These are phyloP conservation scores for Somion occarium DNA, from an alignment of 1,284 basidiomycete species.

Conservation along the genomic window DNA sequence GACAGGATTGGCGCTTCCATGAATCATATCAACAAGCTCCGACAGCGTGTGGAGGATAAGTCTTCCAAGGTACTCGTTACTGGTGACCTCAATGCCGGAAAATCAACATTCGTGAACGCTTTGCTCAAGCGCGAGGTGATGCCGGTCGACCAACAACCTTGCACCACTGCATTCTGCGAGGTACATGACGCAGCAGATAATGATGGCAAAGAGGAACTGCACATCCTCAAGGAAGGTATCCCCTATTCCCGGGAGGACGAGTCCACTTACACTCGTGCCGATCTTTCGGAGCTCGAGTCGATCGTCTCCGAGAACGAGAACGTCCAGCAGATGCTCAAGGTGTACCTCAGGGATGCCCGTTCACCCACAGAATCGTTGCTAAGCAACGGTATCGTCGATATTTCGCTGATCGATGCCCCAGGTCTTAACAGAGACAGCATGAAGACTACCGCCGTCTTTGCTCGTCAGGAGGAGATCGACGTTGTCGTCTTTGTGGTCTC, in stretches of 20 bases:
- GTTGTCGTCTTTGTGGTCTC: constrained; percentile 98
- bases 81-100: constrained; percentile 98
- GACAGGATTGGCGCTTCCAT: constrained; percentile 79
- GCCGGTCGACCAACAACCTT: constrained; percentile 98
- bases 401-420: constrained; percentile 97
- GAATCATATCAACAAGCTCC: constrained; percentile 82
- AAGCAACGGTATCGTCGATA: constrained; percentile 95
- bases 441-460: constrained; percentile 95
- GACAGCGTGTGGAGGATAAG: constrained; percentile 84
- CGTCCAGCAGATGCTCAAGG: constrained; percentile 70
- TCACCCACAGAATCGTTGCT: constrained; percentile 78
- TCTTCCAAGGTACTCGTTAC: constrained; percentile 97
- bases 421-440: constrained; percentile 95
- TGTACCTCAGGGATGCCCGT: constrained; percentile 79
- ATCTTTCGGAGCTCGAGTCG: constrained; percentile 72
- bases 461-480: constrained; percentile 97
- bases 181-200: constrained; percentile 92
- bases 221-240: constrained; percentile 65
- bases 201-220: constrained; percentile 76
- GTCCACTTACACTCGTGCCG: constrained; percentile 70
- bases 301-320: constrained; percentile 81
- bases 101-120: constrained; percentile 97
- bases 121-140: constrained; percentile 87
- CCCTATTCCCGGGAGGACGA: constrained; percentile 74
- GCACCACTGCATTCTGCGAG: constrained; percentile 97